Percentiles rank a stretch among this genome's conserved stretches.
Evolutionary conservation across 2,329 filamentous ascomycete species (phyloP).

Genomic region (Cyphellophora europaea): DNA sequence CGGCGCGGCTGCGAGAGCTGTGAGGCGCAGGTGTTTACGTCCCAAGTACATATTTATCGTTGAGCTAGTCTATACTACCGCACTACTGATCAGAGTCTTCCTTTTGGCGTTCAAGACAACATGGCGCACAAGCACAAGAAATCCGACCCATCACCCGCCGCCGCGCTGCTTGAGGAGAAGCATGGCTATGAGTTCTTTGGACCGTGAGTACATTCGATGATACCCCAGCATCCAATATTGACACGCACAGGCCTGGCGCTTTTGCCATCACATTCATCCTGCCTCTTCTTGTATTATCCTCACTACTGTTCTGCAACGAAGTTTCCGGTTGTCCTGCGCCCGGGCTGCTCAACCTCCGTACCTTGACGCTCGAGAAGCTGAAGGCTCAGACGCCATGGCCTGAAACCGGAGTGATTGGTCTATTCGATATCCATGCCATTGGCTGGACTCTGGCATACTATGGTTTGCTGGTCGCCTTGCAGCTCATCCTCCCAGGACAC

Average conservation of each 20-base stretch:
- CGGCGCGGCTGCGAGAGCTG: too few relatives aligned
- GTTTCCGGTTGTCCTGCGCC: conserved; percentile 83
- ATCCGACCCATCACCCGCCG: conserved; percentile 2
- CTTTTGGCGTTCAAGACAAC: too few relatives aligned
- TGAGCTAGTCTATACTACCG: too few relatives aligned
- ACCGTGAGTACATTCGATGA: conserved; percentile 38
- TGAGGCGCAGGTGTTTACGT: too few relatives aligned
- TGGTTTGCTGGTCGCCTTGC: conserved; percentile 61
- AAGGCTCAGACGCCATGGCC: conserved; percentile 80
- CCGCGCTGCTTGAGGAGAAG: conserved; percentile 20
- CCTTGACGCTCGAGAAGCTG: conserved; percentile 60
- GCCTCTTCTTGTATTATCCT: conserved; percentile 67
- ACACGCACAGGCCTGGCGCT: conserved; percentile 56
- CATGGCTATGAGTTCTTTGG: conserved; percentile 39
- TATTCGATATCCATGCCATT: conserved; percentile 61
- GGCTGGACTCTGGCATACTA: conserved; percentile 71
- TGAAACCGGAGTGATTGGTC: conserved; percentile 55
- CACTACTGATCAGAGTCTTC: too few relatives aligned
- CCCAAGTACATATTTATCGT: too few relatives aligned
- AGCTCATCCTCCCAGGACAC: conserved; percentile 66
- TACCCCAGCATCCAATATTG: background rate
- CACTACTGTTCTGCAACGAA: conserved; percentile 86
- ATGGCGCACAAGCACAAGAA: conserved; percentile 7
- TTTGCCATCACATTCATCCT: conserved; percentile 70
- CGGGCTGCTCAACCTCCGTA: conserved; percentile 63